Evolutionary conservation across 495 filamentous ascomycete species (phyloP).

Genomic region (Aspergillus steynii): DNA sequence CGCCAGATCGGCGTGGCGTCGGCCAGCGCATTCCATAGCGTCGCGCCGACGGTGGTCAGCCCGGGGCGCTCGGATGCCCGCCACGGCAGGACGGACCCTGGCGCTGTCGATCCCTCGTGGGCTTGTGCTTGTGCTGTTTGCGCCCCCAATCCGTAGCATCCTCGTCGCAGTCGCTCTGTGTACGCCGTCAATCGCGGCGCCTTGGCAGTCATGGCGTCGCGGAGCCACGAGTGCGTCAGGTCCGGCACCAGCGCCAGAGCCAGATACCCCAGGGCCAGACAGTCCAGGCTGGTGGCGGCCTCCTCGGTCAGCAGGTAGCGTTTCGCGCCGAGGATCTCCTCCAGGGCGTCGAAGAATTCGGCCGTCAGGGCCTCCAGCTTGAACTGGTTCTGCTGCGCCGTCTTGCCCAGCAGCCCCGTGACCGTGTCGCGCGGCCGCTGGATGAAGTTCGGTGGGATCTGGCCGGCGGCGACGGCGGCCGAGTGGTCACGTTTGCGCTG

Average conservation of each 20-base stretch:
- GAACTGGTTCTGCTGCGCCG: slow-evolving; percentile 54
- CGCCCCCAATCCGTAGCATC: slow-evolving; percentile 38
- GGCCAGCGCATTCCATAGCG: slow-evolving; percentile 39
- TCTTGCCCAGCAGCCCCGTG: slow-evolving; percentile 39
- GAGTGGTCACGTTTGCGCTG: slow-evolving; percentile 45
- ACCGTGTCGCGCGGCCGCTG: slow-evolving; percentile 42
- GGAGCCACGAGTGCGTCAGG: slow-evolving; percentile 71
- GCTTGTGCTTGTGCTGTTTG: neutral
- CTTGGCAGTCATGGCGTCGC: slow-evolving; percentile 57
- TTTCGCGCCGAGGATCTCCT: slow-evolving; percentile 59
- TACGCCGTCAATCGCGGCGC: slow-evolving; percentile 57
- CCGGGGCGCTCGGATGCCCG: slow-evolving; percentile 35
- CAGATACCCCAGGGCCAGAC: slow-evolving; percentile 75
- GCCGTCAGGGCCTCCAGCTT: slow-evolving; percentile 66
- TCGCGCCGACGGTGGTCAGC: slow-evolving; percentile 34
- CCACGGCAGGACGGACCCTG: slow-evolving; percentile 36
- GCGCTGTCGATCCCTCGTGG: slow-evolving; percentile 9
- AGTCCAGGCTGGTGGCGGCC: slow-evolving; percentile 64
- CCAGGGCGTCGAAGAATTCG: slow-evolving; percentile 68
- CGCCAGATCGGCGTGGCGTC: slow-evolving; percentile 43
- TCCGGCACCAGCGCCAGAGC: slow-evolving; percentile 69
- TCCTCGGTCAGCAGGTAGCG: slow-evolving; percentile 51
- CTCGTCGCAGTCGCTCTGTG: slow-evolving; percentile 44
- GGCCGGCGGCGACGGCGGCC: slow-evolving; percentile 40
- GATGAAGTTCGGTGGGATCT: slow-evolving; percentile 46